These are phyloP conservation scores for Agrostemma githago DNA, from an alignment of 148 eudicot species.

Conservation along the genomic window DNA sequence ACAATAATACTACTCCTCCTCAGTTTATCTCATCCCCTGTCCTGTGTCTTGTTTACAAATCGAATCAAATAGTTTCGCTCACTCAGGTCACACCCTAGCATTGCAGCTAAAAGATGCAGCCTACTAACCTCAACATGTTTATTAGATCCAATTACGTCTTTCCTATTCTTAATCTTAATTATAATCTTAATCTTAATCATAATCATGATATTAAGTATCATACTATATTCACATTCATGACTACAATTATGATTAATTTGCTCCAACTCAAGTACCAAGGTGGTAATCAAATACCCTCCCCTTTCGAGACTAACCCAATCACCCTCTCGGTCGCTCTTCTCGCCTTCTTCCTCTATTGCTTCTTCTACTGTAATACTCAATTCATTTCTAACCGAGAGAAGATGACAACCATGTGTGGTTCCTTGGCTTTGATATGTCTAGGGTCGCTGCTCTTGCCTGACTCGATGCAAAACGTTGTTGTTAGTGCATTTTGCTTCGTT, in stretches of 20 bases:
- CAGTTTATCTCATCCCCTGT: too few species aligned
- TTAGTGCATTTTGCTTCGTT: background rate
- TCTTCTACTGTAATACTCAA: background rate
- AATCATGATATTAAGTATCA: background rate
- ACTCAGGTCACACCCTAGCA: too few species aligned
- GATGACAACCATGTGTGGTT: background rate
- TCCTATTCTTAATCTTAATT: too few species aligned
- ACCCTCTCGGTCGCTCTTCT: background rate
- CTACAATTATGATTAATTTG: background rate
- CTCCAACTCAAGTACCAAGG: constrained; percentile 13
- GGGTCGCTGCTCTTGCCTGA: constrained; percentile 7
- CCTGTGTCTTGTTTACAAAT: too few species aligned
- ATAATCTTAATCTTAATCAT: background rate
- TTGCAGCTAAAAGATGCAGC: background rate
- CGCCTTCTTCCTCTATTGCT: constrained; percentile 13
- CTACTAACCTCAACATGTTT: background rate
- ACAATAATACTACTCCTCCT: too few species aligned
- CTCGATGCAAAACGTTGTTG: background rate
- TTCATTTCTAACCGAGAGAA: background rate
- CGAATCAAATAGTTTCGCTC: too few species aligned
- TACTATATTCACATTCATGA: constrained; percentile 5
- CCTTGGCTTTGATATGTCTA: background rate
- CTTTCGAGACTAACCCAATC: constrained; percentile 5
- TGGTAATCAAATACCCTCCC: background rate
- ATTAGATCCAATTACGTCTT: background rate